Base-by-base conservation (phyloP, 1,284 basidiomycete genomes). In the Neolentinus lepideus region DNA sequence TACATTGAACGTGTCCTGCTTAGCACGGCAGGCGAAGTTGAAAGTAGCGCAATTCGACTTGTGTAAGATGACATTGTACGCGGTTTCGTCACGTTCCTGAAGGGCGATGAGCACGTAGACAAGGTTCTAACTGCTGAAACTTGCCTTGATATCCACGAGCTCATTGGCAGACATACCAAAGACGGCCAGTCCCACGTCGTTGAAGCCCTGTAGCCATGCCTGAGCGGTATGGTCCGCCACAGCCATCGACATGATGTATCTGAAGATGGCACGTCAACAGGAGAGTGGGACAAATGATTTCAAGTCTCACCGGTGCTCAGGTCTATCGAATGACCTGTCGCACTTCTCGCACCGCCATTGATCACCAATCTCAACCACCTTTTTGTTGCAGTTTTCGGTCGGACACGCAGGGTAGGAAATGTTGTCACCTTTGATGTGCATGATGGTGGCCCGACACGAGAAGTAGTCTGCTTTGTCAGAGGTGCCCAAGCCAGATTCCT, bases 301-400 rank as follows among this genome's bases (percentile, higher is more conserved):
- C 16, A 25, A 48, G 43, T 73, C 83, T 60, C 62, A 93, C 90
- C 96, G 80, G 69, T 95, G 83, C 62, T 93, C 83, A 2, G 96
- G 96, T 33, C 77, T 76, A 6, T 77, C 76, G 67, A 82, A 91
- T 55, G 72, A 81, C 64, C 81, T 82, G 58, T 93, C 84, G 69
- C 97, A 99, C 71, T 96, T 98, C 66, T 99, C 96, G 70, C 97
- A 99, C 51, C 83, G 75, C 94, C 94, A 99, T 35, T n/a, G 11
- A 22, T 76, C 78, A 50, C 79, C 80, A 35, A 81, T 74, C 57
- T 90, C 80, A 0, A 81, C 74, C 2, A 98, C 90, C 72, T 99
- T 99, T 77, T 98, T 99, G 73, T 84, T 92, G 73, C 96, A 99
- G 2, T 77, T 78, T 16, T 84, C 78, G 38, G 80, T 83, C 11